These are phyloP conservation scores for Dendrocalamus latiflorus DNA, from an alignment of 202 grass and related monocot genomes.

Conservation along the genomic window DNA sequence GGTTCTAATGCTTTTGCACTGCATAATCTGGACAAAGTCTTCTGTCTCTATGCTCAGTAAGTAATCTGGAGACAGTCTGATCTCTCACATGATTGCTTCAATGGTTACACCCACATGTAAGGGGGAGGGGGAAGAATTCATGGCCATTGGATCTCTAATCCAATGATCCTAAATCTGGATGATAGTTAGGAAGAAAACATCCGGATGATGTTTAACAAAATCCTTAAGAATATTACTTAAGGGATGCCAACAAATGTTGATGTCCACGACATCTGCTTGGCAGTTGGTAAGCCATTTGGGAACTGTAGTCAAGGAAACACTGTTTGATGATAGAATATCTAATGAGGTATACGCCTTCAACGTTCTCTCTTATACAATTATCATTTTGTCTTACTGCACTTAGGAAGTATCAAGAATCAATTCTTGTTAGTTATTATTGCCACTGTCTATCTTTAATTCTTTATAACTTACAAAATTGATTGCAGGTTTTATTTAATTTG, in stretches of 20 bases:
- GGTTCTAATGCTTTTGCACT: not conserved
- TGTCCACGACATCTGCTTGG: not conserved
- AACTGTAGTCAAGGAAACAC: not conserved
- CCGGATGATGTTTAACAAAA: too few species aligned
- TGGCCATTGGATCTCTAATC: too few species aligned
- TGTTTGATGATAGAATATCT: not conserved
- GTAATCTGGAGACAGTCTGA: not conserved
- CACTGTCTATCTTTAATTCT: not conserved
- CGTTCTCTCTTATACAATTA: not conserved
- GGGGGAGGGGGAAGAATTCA: too few species aligned
- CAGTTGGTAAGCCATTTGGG: constrained; percentile 18
- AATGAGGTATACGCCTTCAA: not conserved
- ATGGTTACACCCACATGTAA: constrained; percentile 11
- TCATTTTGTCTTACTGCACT: not conserved
- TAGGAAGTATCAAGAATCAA: not conserved
- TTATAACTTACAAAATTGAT: not conserved
- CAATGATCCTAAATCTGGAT: too few species aligned
- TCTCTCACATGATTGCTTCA: constrained; percentile 6
- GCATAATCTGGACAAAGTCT: not conserved
- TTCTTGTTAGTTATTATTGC: constrained; percentile 1
- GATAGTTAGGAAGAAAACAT: too few species aligned
- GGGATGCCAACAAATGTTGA: not conserved
- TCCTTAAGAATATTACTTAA: not conserved
- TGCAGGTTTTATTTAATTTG: not conserved
- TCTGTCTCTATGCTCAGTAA: not conserved